phyloP scores from a whole-genome alignment of 352 stramenopile species.

The Pythium graminicola region DNA sequence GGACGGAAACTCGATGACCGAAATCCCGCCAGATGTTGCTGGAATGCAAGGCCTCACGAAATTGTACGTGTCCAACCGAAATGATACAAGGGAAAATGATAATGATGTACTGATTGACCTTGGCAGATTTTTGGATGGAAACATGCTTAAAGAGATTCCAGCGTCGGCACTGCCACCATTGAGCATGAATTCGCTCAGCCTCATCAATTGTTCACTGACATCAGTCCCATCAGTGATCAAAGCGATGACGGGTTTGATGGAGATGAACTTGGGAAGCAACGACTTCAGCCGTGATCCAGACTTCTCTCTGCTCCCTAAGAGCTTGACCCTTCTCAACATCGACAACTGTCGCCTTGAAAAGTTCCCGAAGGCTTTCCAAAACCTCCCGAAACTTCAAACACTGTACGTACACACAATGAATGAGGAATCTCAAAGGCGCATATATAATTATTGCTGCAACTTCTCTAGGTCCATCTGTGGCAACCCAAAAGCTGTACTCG shows the following conservation, averaged over 20 bases:
- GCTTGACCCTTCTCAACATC: not conserved
- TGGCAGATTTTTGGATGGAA: slow-evolving; percentile 1
- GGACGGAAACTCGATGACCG: slow-evolving; percentile 2
- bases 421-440: not conserved
- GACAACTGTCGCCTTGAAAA: not conserved
- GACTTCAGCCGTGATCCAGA: slow-evolving; percentile 4
- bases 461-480: not conserved
- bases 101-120: not conserved
- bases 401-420: not conserved
- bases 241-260: not conserved
- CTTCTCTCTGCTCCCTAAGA: slow-evolving; percentile 4
- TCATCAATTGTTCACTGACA: slow-evolving; percentile 15
- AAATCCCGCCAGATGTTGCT: slow-evolving; percentile 6
- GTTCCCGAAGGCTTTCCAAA: not conserved
- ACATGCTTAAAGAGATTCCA: slow-evolving; percentile 3
- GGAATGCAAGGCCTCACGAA: not conserved
- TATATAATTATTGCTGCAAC: not conserved
- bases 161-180: not conserved
- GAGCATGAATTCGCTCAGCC: not conserved
- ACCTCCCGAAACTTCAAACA: not conserved
- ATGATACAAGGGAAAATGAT: no score
- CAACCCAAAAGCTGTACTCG: not conserved
- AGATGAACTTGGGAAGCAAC: not conserved
- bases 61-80: slow-evolving; percentile 6
- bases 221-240: not conserved